Evolutionary conservation across 192 early-diverging fungal genomes (phyloP).

Genomic region (Coemansia sp.): DNA sequence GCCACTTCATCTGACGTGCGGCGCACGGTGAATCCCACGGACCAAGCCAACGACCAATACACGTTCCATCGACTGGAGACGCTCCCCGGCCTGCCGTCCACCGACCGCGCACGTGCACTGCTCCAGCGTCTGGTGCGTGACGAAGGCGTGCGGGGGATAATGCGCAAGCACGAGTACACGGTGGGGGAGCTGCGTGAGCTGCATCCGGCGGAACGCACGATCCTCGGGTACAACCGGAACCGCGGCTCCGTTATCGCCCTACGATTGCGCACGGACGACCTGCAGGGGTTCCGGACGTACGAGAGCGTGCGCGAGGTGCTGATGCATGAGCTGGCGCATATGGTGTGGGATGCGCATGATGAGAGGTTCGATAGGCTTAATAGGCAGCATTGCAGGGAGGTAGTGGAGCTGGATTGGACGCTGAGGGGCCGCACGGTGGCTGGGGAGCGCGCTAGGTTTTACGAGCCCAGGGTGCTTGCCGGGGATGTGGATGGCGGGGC

Average conservation of each 20-base stretch:
- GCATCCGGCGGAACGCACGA: slow-evolving; percentile 40
- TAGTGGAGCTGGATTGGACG: slow-evolving; percentile 49
- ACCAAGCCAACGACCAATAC: slow-evolving; percentile 5
- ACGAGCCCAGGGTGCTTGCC: slow-evolving; percentile 16
- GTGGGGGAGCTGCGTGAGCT: slow-evolving; percentile 39
- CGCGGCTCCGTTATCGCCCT: slow-evolving; percentile 45
- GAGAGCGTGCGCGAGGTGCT: slow-evolving; percentile 28
- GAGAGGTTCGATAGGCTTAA: slow-evolving; percentile 41
- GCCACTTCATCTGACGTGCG: slow-evolving; percentile 12
- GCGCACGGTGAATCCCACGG: background rate
- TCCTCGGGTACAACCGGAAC: slow-evolving; percentile 48
- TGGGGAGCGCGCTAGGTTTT: slow-evolving; percentile 1
- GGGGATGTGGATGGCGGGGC: slow-evolving; percentile 35
- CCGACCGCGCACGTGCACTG: slow-evolving; percentile 16
- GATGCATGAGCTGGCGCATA: slow-evolving; percentile 54
- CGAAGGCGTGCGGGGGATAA: slow-evolving; percentile 36
- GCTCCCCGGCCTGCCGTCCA: slow-evolving; percentile 10
- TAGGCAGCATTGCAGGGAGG: slow-evolving; percentile 36
- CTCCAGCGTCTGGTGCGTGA: slow-evolving; percentile 29
- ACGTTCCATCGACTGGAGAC: slow-evolving; percentile 19
- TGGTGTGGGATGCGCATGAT: slow-evolving; percentile 52
- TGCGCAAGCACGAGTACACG: slow-evolving; percentile 27
- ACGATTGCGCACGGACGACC: slow-evolving; percentile 35
- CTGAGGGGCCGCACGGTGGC: slow-evolving; percentile 26
- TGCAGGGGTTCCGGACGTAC: slow-evolving; percentile 44